Evolutionary conservation across 257 asterid species (phyloP), one percentile per base, ranked within the genome.

Genomic region (Solanum raphanifolium): DNA sequence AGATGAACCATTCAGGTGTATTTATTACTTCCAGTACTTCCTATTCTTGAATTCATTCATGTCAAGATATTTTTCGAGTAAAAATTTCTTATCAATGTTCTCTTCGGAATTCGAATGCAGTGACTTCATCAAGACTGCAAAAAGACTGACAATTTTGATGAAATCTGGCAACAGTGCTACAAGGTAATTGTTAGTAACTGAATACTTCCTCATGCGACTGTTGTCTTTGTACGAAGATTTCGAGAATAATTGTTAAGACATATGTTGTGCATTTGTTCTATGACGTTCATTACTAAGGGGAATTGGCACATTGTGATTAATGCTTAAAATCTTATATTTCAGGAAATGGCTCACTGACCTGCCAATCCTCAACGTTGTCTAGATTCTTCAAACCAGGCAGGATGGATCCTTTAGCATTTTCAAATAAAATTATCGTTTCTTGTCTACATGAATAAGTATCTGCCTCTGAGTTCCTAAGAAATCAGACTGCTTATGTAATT

Each of bases 261-360:
- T 58, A 29, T 31, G 34, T 8, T 60, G 52, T 60, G 32, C 41
- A 18, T 21, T 65, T 36, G 41, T 25, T 31, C 71, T 16, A 31
- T 48, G 86, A 52, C 74, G 35, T 83, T 84, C 78, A 20, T 20
- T 75, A 11, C 32, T 23, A 75, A 27, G 62, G 32, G 31, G 60
- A 8, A 62, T 34, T 23, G 35, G 55, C 48, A 83, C 48, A 60
- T 60, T 83, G 46, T 85, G 58, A 41, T 31, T 69, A 86, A 86
- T 48, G 72, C 36, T 73, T 87, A 29, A 34, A 46, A 68, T 36
- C 69, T 69, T 91, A 79, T 86, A 29, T 91, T 89, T 86, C 91
- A 95, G 98, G 98, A 95, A 91, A 83, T 90, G 94, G 93, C 90
- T 95, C 13, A 94, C 96, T 9, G 98, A 97, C 83, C 90, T 95